These are phyloP conservation scores for Prunus fruticosa DNA, from an alignment of 306 rosid species.

Conservation along the genomic window DNA sequence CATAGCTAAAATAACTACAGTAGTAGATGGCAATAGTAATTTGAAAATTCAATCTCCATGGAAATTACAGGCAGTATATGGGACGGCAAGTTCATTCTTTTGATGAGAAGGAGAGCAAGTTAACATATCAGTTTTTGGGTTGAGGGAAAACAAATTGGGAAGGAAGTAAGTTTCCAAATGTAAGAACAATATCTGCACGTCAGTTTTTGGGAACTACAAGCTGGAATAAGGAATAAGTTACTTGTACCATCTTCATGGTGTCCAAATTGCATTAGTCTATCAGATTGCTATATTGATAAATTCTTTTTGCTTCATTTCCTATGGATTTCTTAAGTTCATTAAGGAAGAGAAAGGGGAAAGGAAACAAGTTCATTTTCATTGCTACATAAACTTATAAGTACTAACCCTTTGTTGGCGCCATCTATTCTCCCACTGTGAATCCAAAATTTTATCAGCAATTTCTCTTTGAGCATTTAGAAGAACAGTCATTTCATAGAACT, in stretches of 20 bases:
- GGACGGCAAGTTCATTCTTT: background rate
- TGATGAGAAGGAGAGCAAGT: no score
- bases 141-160: background rate
- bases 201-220: background rate
- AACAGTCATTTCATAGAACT: slow-evolving; percentile 81
- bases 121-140: background rate
- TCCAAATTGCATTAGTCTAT: background rate
- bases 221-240: background rate
- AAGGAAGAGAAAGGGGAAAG: background rate
- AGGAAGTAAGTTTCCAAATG: background rate
- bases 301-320: background rate
- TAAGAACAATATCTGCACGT: no score
- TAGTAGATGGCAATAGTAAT: background rate
- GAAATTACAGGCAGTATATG: background rate
- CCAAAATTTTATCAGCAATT: slow-evolving; percentile 81
- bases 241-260: background rate
- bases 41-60: background rate
- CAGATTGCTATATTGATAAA: background rate
- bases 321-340: background rate
- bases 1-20: background rate
- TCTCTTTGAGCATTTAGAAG: slow-evolving; percentile 97
- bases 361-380: background rate
- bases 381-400: slow-evolving; percentile 12
- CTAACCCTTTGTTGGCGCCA: slow-evolving; percentile 95
- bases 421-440: slow-evolving; percentile 85